These are phyloP conservation scores for Sclerotinia borealis DNA, from an alignment of 2,329 filamentous ascomycete genomes.

Conservation along the genomic window DNA sequence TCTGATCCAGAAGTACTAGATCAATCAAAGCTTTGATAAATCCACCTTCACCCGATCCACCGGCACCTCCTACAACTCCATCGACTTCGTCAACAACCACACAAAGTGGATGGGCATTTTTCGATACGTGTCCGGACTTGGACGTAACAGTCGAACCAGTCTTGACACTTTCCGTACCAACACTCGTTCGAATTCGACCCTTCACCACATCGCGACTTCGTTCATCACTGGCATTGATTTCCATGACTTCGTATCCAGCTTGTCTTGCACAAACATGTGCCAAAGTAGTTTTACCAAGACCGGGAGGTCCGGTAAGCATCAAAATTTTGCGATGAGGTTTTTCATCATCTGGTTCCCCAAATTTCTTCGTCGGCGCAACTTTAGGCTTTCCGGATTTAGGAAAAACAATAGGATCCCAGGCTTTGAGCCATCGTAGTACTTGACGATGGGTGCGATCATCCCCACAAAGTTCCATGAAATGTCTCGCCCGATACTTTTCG, in stretches of 20 bases:
- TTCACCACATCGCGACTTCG: constrained; percentile 84
- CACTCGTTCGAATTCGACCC: constrained; percentile 80
- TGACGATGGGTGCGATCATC: constrained; percentile 89
- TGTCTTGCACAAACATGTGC: constrained; percentile 94
- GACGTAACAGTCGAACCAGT: constrained; percentile 52
- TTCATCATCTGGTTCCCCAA: constrained; percentile 54
- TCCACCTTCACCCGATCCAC: constrained; percentile 76
- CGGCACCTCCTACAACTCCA: constrained; percentile 78
- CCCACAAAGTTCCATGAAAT: constrained; percentile 88
- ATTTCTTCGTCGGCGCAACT: constrained; percentile 37
- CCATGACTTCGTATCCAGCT: constrained; percentile 91
- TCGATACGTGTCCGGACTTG: constrained; percentile 51
- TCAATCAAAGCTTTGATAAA: constrained; percentile 95
- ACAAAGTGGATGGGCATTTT: constrained; percentile 79
- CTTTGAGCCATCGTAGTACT: constrained; percentile 88
- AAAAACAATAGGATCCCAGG: constrained; percentile 90
- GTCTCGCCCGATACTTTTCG: constrained; percentile 90
- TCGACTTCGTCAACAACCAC: constrained; percentile 96
- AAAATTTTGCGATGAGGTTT: constrained; percentile 80
- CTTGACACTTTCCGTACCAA: constrained; percentile 92
- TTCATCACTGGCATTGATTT: constrained; percentile 98
- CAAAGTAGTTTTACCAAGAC: constrained; percentile 90
- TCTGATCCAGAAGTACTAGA: constrained; percentile 78
- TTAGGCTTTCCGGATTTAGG: constrained; percentile 59
- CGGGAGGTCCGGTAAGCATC: constrained; percentile 84